Evolutionary conservation across 192 early-diverging fungal species (phyloP).

Genomic region (Backusella morwellensis): DNA sequence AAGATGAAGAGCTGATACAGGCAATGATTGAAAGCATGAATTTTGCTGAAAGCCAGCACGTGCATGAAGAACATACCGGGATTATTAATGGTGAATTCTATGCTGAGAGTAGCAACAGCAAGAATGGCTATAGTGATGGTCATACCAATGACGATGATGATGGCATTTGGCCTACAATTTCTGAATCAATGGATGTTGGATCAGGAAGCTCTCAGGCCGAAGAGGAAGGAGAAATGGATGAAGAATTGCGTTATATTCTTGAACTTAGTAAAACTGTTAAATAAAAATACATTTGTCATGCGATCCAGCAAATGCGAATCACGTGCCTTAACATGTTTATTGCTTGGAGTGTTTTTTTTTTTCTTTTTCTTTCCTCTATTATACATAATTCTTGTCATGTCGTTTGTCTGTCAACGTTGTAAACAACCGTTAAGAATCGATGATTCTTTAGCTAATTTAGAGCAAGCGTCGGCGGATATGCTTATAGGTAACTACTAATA

Average conservation of each 20-base stretch:
- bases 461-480: slow-evolving; percentile 47
- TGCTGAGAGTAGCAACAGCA: background rate
- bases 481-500: slow-evolving; percentile 44
- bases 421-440: slow-evolving; percentile 61
- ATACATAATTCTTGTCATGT: background rate
- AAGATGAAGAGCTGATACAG: slow-evolving; percentile 31
- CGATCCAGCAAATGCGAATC: background rate
- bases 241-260: slow-evolving; percentile 33
- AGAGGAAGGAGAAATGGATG: slow-evolving; percentile 29
- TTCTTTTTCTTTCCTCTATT: slow-evolving; percentile 12
- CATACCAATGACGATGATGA: background rate
- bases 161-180: slow-evolving; percentile 8
- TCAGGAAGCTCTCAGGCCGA: background rate
- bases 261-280: slow-evolving; percentile 23
- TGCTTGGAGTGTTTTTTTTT: background rate
- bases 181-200: background rate
- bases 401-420: slow-evolving; percentile 56
- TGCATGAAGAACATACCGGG: background rate
- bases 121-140: background rate
- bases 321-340: background rate
- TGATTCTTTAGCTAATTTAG: slow-evolving; percentile 58
- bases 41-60: background rate
- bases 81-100: background rate
- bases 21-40: slow-evolving; percentile 37
- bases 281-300: background rate